Conservation (phyloP, 257 asterid species). For the Solanum stenotomum region DNA sequence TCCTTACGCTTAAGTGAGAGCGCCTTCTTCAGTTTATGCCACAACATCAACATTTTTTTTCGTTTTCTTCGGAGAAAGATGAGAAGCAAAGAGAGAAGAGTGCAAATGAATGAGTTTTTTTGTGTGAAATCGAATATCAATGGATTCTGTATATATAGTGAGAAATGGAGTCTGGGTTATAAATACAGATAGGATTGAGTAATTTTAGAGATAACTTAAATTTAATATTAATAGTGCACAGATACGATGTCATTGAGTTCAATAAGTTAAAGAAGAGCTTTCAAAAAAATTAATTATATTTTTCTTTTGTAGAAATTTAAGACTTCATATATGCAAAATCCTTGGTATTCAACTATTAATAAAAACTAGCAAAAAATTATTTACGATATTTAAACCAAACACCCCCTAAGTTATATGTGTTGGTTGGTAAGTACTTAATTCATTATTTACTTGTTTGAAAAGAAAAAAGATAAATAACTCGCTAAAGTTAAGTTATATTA, state of each 20-base stretch:
- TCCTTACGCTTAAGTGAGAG: slow-evolving; percentile 2
- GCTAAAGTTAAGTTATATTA: no score
- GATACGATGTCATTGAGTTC: neutral
- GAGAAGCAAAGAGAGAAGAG: neutral
- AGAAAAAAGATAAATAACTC: neutral
- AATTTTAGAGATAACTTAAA: no score
- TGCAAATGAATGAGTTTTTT: neutral
- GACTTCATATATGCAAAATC: no score
- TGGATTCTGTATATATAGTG: neutral
- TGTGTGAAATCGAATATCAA: neutral
- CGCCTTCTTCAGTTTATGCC: slow-evolving; percentile 16
- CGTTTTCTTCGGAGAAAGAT: neutral
- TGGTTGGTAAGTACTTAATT: neutral
- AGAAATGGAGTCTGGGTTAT: neutral
- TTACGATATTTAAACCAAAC: neutral
- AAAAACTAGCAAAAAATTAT: neutral
- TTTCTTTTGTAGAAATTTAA: no score
- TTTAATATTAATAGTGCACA: neutral
- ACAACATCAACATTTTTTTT: slow-evolving; percentile 8
- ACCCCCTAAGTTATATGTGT: neutral
- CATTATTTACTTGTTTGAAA: no score
- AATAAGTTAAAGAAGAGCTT: neutral
- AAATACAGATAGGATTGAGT: no score
- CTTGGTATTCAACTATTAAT: neutral
- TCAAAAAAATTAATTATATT: no score